A percentile compares a stretch with the other conserved stretches of the same genome.
These are phyloP conservation scores for Dalbergia cultrata DNA, from an alignment of 306 rosid genomes.

Conservation along the genomic window DNA sequence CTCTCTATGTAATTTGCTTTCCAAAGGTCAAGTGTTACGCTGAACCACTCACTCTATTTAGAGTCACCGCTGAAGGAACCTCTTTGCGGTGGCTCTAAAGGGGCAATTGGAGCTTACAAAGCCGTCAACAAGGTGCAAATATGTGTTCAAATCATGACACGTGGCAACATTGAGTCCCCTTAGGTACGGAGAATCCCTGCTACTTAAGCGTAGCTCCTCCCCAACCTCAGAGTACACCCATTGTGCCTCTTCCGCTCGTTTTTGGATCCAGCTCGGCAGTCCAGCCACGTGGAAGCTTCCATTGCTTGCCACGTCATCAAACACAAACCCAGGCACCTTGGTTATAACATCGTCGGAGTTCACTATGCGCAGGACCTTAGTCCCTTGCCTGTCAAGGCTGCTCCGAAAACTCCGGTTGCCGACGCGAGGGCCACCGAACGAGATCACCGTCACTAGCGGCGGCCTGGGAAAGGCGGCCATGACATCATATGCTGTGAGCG, in stretches of 20 bases:
- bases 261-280: conserved; percentile 60
- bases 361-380: conserved; percentile 76
- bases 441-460: conserved; percentile 71
- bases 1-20: neutral
- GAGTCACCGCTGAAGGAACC: conserved; percentile 39
- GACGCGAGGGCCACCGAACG: conserved; percentile 87
- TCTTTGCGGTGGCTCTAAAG: conserved; percentile 59
- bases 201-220: conserved; percentile 68
- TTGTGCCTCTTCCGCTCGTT: conserved; percentile 57
- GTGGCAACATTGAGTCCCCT: conserved; percentile 58
- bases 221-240: conserved; percentile 88
- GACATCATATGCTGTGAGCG: conserved; percentile 68
- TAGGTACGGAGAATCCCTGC: conserved; percentile 73
- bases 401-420: conserved; percentile 70
- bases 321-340: conserved; percentile 75
- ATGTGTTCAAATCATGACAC: conserved; percentile 80
- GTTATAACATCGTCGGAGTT: conserved; percentile 79
- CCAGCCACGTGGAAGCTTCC: conserved; percentile 12
- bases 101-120: conserved; percentile 75
- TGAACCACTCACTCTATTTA: neutral
- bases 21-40: neutral
- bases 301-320: conserved; percentile 39
- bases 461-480: conserved; percentile 35
- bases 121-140: conserved; percentile 71
- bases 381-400: conserved; percentile 62